phyloP scores from a whole-genome alignment of 2,329 filamentous ascomycete species.

The Penicillium decumbens region DNA sequence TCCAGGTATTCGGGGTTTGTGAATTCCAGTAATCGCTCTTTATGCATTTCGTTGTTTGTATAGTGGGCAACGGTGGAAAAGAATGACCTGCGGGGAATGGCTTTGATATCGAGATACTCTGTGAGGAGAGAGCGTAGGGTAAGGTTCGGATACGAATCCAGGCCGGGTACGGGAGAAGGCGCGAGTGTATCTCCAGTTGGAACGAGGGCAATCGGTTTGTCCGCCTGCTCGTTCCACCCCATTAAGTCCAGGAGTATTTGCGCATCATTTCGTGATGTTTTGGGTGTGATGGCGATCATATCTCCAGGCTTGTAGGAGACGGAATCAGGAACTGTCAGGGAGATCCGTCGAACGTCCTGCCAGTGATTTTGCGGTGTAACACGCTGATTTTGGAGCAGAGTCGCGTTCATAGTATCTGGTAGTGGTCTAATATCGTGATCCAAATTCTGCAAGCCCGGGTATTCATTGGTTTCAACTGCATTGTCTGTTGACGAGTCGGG shows the following conservation, averaged over 20 bases:
- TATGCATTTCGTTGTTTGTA: slow-evolving; percentile 66
- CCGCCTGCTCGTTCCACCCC: slow-evolving; percentile 70
- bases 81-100: slow-evolving; percentile 83
- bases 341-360: slow-evolving; percentile 88
- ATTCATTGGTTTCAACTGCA: slow-evolving; percentile 11
- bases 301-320: slow-evolving; percentile 66
- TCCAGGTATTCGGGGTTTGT: slow-evolving; percentile 73
- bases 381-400: slow-evolving; percentile 61
- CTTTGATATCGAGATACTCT: slow-evolving; percentile 81
- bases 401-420: slow-evolving; percentile 53
- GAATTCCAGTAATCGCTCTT: slow-evolving; percentile 78
- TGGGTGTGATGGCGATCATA: slow-evolving; percentile 75
- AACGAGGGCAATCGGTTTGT: slow-evolving; percentile 58
- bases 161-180: slow-evolving; percentile 33
- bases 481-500: neutral
- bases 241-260: slow-evolving; percentile 71
- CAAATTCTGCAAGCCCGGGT: slow-evolving; percentile 25
- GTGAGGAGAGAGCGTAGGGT: slow-evolving; percentile 73
- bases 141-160: slow-evolving; percentile 34
- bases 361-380: slow-evolving; percentile 74
- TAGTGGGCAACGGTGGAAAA: slow-evolving; percentile 74
- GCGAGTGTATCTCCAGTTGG: slow-evolving; percentile 22
- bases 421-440: slow-evolving; percentile 54
- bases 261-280: slow-evolving; percentile 81
- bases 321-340: slow-evolving; percentile 48